These are phyloP conservation scores for Leonotis leonurus DNA, from an alignment of 257 asterid species.

Conservation along the genomic window DNA sequence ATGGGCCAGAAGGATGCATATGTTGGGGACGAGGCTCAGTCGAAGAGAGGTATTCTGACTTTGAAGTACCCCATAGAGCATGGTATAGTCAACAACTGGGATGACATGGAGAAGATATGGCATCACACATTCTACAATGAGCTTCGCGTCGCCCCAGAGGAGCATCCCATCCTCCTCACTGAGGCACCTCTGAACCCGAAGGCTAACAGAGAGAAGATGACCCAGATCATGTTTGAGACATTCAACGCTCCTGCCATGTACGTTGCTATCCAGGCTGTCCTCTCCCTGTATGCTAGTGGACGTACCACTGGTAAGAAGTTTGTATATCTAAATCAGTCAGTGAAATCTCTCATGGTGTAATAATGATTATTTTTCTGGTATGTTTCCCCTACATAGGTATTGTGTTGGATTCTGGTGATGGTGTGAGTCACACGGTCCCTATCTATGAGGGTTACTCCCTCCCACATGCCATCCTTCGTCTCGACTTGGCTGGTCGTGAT, in stretches of 20 bases:
- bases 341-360: too few species aligned
- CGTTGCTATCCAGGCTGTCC: conserved; percentile 43
- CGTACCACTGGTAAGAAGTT: conserved; percentile 46
- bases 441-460: conserved; percentile 23
- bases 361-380: neutral
- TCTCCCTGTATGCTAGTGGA: conserved; percentile 45
- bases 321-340: too few species aligned
- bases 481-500: conserved; percentile 26
- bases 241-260: conserved; percentile 43
- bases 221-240: conserved; percentile 44
- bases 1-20: conserved; percentile 41
- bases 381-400: conserved; percentile 5
- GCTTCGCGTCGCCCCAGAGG: conserved; percentile 45
- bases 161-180: conserved; percentile 39
- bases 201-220: conserved; percentile 45
- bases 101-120: conserved; percentile 45
- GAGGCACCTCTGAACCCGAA: conserved; percentile 45
- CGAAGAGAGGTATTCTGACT: conserved; percentile 35
- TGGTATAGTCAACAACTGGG: conserved; percentile 43
- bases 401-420: conserved; percentile 25
- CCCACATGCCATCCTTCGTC: conserved; percentile 29
- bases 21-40: conserved; percentile 41
- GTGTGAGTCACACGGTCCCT: conserved; percentile 23
- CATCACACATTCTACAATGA: conserved; percentile 42
- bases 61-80: conserved; percentile 43